These are phyloP conservation scores for Colletotrichum sp. DNA, from an alignment of 2,329 filamentous ascomycete genomes.

Conservation along the genomic window DNA sequence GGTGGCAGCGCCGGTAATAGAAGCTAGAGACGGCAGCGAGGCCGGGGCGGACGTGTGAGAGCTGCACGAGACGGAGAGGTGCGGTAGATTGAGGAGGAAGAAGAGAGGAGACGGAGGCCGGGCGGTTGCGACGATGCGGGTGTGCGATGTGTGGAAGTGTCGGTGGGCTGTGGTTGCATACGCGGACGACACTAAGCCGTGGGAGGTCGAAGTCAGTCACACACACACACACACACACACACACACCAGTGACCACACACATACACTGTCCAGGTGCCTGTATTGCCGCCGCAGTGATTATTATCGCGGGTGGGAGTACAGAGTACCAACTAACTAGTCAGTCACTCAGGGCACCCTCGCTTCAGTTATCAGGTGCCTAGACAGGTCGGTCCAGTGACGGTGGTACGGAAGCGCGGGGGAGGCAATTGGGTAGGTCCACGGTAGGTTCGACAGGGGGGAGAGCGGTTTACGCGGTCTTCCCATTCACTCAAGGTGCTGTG, in stretches of 20 bases:
- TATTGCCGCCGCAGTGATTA: background rate
- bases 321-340: background rate
- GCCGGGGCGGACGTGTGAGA: background rate
- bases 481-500: background rate
- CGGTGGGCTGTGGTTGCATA: background rate
- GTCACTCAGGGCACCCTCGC: background rate
- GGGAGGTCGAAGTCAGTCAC: background rate
- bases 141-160: background rate
- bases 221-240: background rate
- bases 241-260: background rate
- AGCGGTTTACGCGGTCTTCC: conserved; percentile 7
- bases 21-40: background rate
- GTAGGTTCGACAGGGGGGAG: background rate
- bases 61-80: background rate
- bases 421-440: background rate
- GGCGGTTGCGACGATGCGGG: conserved; percentile 25
- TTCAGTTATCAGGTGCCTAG: background rate
- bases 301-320: background rate
- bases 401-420: background rate
- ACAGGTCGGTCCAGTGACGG: background rate
- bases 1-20: background rate
- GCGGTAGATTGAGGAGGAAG: background rate
- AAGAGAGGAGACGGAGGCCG: background rate
- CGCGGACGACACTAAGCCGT: conserved; percentile 5
- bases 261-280: background rate